Conservation (phyloP, 352 stramenopile species). For the Elongisporangium senticosum region DNA sequence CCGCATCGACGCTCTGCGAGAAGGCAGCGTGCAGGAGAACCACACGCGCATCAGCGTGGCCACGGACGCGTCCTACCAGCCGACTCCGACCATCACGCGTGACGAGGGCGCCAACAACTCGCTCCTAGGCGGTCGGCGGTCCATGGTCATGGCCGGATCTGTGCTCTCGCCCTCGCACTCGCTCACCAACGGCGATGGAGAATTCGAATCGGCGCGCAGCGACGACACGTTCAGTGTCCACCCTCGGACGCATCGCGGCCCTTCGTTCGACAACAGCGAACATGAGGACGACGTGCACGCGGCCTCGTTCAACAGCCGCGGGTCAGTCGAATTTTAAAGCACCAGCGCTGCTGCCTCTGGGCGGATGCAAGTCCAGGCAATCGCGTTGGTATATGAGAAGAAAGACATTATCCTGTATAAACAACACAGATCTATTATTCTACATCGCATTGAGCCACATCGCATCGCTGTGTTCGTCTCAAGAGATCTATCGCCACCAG, state of each 20-base stretch:
- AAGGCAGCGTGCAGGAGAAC: slow-evolving; percentile 39
- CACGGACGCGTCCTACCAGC: slow-evolving; percentile 15
- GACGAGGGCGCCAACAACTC: not conserved
- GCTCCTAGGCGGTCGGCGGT: slow-evolving; percentile 10
- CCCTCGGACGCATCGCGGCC: slow-evolving; percentile 7
- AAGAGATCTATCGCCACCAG: slow-evolving; percentile 32
- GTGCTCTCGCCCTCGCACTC: slow-evolving; percentile 33
- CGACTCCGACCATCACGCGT: slow-evolving; percentile 14
- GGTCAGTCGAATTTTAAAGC: slow-evolving; percentile 61
- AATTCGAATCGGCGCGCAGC: slow-evolving; percentile 9
- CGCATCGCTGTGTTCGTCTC: not conserved
- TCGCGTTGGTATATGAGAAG: not conserved
- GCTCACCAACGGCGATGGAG: slow-evolving; percentile 9
- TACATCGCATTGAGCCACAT: not conserved
- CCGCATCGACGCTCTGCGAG: slow-evolving; percentile 55
- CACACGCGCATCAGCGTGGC: slow-evolving; percentile 43
- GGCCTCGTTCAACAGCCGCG: slow-evolving; percentile 21
- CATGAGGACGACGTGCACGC: slow-evolving; percentile 7
- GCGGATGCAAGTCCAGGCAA: slow-evolving; percentile 5
- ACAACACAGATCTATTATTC: not conserved
- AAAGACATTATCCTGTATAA: not conserved
- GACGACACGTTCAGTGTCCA: slow-evolving; percentile 30
- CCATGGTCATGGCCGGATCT: slow-evolving; percentile 25
- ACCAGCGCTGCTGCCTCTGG: not conserved
- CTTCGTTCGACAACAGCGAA: slow-evolving; percentile 39